Percentiles rank a stretch among this genome's conserved stretches.
phyloP scores from a whole-genome alignment of 2,329 filamentous ascomycete species.

The Botrytis paeoniae region DNA sequence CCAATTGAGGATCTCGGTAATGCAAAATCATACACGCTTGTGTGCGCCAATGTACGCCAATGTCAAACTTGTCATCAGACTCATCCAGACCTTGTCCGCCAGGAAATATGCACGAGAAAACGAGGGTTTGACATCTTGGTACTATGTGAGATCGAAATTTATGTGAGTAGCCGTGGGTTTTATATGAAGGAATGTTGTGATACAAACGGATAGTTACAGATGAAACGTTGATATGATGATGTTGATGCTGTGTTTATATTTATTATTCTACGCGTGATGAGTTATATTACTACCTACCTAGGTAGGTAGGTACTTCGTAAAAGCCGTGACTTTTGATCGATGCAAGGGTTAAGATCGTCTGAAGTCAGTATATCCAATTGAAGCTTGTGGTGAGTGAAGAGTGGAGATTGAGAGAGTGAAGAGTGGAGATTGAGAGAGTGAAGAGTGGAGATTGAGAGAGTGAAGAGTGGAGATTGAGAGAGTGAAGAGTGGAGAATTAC shows the following conservation, averaged over 20 bases:
- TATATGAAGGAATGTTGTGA: slow-evolving; percentile 2
- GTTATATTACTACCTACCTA: no score
- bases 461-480: not conserved
- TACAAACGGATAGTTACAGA: not conserved
- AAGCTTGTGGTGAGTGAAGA: not conserved
- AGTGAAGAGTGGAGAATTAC: not conserved
- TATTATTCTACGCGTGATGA: not conserved
- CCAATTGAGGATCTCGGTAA: not conserved
- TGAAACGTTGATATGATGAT: slow-evolving; percentile 2
- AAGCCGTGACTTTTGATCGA: not conserved
- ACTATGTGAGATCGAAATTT: not conserved
- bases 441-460: not conserved
- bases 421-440: not conserved
- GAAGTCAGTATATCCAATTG: not conserved
- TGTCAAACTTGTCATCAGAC: slow-evolving; percentile 10
- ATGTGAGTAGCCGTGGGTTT: not conserved
- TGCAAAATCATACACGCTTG: not conserved
- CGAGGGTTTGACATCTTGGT: slow-evolving; percentile 15
- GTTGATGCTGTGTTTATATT: not conserved
- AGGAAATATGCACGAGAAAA: slow-evolving; percentile 15
- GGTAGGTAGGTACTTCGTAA: not conserved
- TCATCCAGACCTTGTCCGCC: not conserved
- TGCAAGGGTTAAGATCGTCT: not conserved
- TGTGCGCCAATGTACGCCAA: not conserved
- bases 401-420: not conserved